These are phyloP conservation scores for Fusarium anguioides DNA, from an alignment of 2,329 filamentous ascomycete genomes.

Conservation along the genomic window DNA sequence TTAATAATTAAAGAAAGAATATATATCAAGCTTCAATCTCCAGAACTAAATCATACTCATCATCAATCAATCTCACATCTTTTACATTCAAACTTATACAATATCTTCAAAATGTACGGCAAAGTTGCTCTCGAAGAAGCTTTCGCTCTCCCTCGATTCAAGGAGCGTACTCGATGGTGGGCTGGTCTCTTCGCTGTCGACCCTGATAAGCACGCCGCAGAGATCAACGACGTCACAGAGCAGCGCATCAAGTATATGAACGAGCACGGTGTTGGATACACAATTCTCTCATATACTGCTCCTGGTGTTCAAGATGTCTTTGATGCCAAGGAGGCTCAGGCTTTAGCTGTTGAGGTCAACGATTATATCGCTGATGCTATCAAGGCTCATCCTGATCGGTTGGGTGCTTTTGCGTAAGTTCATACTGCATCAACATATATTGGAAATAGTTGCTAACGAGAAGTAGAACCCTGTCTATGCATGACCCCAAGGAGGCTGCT, in stretches of 20 bases:
- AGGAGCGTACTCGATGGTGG: constrained; percentile 70
- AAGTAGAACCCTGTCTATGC: constrained; percentile 61
- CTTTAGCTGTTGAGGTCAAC: constrained; percentile 56
- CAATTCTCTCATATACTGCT: constrained; percentile 60
- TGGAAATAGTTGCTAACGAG: background rate
- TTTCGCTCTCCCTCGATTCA: constrained; percentile 68
- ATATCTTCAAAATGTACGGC: constrained; percentile 59
- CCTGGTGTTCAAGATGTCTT: constrained; percentile 61
- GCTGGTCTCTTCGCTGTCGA: constrained; percentile 69
- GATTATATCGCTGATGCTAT: constrained; percentile 54
- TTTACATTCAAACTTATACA: background rate
- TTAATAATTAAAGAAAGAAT: background rate
- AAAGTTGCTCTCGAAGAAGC: constrained; percentile 73
- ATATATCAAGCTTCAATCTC: constrained; percentile 6
- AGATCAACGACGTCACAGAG: constrained; percentile 60
- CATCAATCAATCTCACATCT: background rate
- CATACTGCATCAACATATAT: rapidly evolving
- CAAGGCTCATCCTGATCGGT: constrained; percentile 52
- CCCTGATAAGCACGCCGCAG: constrained; percentile 65
- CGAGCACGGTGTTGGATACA: constrained; percentile 60
- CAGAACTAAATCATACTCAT: background rate
- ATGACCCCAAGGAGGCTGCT: constrained; percentile 62
- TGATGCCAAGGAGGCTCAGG: constrained; percentile 55
- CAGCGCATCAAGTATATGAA: constrained; percentile 57
- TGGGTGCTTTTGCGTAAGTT: constrained; percentile 60